phyloP scores from a whole-genome alignment of 116 monocot genomes.

The Trichopus zeylanicus region DNA sequence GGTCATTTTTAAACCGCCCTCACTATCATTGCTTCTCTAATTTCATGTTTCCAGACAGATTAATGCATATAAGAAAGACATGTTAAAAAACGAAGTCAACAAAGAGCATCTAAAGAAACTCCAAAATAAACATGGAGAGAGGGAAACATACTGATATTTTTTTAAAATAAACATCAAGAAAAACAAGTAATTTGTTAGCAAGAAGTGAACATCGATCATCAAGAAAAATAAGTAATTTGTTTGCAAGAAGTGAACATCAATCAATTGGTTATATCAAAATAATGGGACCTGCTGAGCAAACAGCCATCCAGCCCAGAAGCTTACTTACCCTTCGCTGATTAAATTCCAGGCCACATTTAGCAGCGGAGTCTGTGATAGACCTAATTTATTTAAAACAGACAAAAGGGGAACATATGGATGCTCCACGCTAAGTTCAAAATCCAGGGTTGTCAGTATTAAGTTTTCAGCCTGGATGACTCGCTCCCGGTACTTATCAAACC shows the following conservation, averaged over 20 bases:
- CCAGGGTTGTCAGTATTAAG: constrained; percentile 70
- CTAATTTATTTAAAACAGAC: constrained; percentile 68
- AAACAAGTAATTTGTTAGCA: background rate
- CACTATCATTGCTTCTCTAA: too few relatives aligned
- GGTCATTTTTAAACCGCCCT: too few relatives aligned
- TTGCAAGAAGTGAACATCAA: background rate
- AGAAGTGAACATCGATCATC: background rate
- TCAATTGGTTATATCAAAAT: background rate
- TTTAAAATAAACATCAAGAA: too few relatives aligned
- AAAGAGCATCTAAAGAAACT: too few relatives aligned
- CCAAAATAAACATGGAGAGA: too few relatives aligned
- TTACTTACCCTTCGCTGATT: constrained; percentile 86
- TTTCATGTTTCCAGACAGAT: too few relatives aligned
- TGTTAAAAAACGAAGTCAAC: too few relatives aligned
- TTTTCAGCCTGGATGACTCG: constrained; percentile 58
- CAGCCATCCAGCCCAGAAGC: constrained; percentile 9
- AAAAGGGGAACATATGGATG: constrained; percentile 75
- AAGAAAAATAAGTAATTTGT: background rate
- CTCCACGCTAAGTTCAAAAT: constrained; percentile 80
- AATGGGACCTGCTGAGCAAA: background rate
- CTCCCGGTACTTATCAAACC: constrained; percentile 87
- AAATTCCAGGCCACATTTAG: constrained; percentile 67
- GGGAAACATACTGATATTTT: too few relatives aligned
- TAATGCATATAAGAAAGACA: too few relatives aligned
- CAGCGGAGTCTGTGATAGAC: constrained; percentile 59